Percentiles rank a stretch among this genome's conserved stretches.
These are phyloP conservation scores for Neoboletus brunneissimus DNA, from an alignment of 768 basidiomycete genomes.

Conservation along the genomic window DNA sequence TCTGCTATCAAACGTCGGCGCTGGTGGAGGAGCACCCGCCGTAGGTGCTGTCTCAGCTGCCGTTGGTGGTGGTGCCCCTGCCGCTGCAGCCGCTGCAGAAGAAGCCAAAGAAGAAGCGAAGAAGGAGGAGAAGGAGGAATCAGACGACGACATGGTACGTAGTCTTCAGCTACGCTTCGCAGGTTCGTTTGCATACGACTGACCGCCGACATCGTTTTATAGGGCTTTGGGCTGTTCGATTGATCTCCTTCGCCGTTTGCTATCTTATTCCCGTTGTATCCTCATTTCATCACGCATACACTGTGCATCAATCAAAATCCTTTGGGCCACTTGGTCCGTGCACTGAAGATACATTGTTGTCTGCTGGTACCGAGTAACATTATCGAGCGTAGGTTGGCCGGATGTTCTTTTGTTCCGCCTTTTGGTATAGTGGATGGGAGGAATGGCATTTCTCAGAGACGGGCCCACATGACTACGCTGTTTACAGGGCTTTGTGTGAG, in stretches of 20 bases:
- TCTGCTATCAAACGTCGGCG: constrained; percentile 90
- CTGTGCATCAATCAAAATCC: constrained; percentile 26
- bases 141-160: constrained; percentile 64
- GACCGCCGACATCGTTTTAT: not conserved
- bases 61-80: constrained; percentile 56
- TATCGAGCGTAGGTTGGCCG: too few species aligned
- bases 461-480: not conserved
- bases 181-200: not conserved
- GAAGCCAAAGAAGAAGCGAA: constrained; percentile 79
- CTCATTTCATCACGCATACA: constrained; percentile 14
- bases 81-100: constrained; percentile 54
- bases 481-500: too few species aligned
- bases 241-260: constrained; percentile 39
- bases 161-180: too few species aligned
- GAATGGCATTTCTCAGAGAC: too few species aligned
- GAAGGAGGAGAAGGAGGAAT: constrained; percentile 87
- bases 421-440: not conserved
- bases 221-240: constrained; percentile 98
- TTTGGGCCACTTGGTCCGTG: constrained; percentile 18
- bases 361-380: not conserved
- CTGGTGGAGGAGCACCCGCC: constrained; percentile 85
- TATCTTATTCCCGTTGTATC: constrained; percentile 30
- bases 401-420: not conserved
- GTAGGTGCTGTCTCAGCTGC: constrained; percentile 50
- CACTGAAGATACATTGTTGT: not conserved